Conservation (phyloP, 2,329 filamentous ascomycete genomes). For the Neofusicoccum umdonicola region DNA sequence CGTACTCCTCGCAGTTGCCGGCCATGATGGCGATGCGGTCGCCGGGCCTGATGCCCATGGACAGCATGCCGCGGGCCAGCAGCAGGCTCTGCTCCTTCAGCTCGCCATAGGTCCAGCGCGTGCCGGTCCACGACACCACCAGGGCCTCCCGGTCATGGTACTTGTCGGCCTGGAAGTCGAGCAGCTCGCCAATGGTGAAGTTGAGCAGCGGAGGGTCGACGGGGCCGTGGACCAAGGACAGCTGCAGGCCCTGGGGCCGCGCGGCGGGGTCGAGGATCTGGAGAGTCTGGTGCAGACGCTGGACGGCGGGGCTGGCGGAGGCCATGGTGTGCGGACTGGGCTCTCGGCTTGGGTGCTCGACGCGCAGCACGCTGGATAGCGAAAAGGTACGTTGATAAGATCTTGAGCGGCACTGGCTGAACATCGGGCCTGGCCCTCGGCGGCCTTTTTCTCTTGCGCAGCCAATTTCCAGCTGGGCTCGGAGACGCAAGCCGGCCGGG, state of each 20-base stretch:
- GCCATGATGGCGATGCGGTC: constrained; percentile 76
- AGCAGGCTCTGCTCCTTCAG: constrained; percentile 39
- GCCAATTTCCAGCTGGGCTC: background rate
- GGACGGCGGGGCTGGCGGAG: background rate
- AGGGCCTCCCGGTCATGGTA: constrained; percentile 57
- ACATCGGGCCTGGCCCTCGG: background rate
- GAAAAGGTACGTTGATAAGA: constrained; percentile 5
- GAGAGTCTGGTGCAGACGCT: constrained; percentile 14
- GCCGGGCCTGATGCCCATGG: constrained; percentile 64
- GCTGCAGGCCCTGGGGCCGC: constrained; percentile 11
- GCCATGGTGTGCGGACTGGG: background rate
- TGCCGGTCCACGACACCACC: constrained; percentile 72
- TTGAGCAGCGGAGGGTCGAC: constrained; percentile 68
- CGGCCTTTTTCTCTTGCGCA: background rate
- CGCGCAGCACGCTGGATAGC: background rate
- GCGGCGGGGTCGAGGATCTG: constrained; percentile 2
- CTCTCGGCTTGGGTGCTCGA: background rate
- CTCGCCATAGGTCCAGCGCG: constrained; percentile 64
- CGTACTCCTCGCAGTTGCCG: constrained; percentile 58
- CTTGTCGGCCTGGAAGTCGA: constrained; percentile 67
- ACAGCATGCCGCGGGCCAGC: constrained; percentile 52
- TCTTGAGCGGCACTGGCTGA: background rate
- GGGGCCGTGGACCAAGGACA: constrained; percentile 65
- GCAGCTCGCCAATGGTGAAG: constrained; percentile 68
- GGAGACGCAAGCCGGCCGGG: background rate